phyloP scores from a whole-genome alignment of 192 early-diverging fungal species.

The Coemansia sp. region DNA sequence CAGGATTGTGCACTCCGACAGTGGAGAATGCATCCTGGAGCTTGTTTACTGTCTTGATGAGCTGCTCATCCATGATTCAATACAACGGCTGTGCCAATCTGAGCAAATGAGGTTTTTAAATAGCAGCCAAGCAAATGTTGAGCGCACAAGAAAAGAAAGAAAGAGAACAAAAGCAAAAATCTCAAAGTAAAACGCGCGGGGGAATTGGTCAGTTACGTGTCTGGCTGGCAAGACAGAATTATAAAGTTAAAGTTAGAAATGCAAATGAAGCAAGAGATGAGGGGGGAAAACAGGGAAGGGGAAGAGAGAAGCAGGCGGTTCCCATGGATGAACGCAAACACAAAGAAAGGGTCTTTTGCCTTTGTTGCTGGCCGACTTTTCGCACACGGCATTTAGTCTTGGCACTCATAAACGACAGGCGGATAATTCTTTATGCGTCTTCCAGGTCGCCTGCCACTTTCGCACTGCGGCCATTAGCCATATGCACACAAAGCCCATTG shows the following conservation, averaged over 20 bases:
- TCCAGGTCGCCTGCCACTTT: too few relatives aligned
- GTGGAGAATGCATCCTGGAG: slow-evolving; percentile 88
- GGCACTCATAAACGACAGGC: too few relatives aligned
- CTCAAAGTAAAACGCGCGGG: background rate
- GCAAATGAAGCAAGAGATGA: slow-evolving; percentile 5
- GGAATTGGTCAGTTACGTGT: background rate
- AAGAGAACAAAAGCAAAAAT: background rate
- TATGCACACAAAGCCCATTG: too few relatives aligned
- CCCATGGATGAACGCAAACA: background rate
- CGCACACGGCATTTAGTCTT: too few relatives aligned
- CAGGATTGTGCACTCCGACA: slow-evolving; percentile 85
- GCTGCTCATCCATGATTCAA: slow-evolving; percentile 57
- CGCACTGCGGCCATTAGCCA: too few relatives aligned
- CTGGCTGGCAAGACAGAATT: background rate
- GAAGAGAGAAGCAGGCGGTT: background rate
- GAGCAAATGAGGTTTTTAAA: too few relatives aligned
- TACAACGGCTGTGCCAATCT: background rate
- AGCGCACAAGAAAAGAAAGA: background rate
- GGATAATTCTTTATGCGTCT: too few relatives aligned
- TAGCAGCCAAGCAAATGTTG: too few relatives aligned
- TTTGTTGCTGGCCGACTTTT: too few relatives aligned
- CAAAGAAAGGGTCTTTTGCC: too few relatives aligned
- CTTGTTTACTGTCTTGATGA: slow-evolving; percentile 75
- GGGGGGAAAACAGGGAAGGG: background rate
- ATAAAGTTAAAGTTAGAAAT: slow-evolving; percentile 3